Evolutionary conservation across 2,329 filamentous ascomycete species (phyloP), one percentile per base, ranked within the genome.

Genomic region (Lecanicillium sp.): DNA sequence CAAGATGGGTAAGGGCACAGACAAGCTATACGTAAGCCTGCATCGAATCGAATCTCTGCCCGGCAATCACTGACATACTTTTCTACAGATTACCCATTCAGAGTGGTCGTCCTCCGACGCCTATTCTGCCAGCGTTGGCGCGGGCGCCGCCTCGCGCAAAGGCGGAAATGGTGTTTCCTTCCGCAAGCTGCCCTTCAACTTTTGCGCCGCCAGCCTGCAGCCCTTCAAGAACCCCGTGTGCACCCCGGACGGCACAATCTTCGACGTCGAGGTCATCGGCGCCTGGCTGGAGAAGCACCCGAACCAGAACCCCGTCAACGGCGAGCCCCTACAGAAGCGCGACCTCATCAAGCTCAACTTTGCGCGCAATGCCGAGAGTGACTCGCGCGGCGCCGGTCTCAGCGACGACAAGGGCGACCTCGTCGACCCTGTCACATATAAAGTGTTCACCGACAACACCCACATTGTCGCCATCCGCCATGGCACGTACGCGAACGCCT

Each of bases 361-460:
- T 66, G 79, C 87, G 51, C 90, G 91, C 64, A 98, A 97, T 65
- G 87, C 90, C 45, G 86, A 90, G 52, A 67, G 71, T 36, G 71
- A 77, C 55, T 69, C 70, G 3, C 68, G 73, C 33, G 69, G 73
- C 35, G 69, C 69, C 8, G 72, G 69, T 3, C 54, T 68, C 11
- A 70, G 69, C 53, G 77, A 81, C 53, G 76, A 72, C 14, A 74
- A 77, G 51, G 86, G 81, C 45, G 93, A 97, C 58, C 87, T 93
- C 60, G 88, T 97, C 54, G 93, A 98, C 60, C 94, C 93, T 0
- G 91, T 98, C 39, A 96, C 90, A 0, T 97, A 87, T 75, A 98
- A 98, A 67, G 87, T 95, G 35, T 89, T 98, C 60, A 98, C 93
- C 39, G 90, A 98, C 65, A 97, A 97, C 67, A 97, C 93, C 4